Evolutionary conservation across 2,329 filamentous ascomycete genomes (phyloP), one percentile per base, ranked within the genome.

Genomic region (Fusarium globosum): DNA sequence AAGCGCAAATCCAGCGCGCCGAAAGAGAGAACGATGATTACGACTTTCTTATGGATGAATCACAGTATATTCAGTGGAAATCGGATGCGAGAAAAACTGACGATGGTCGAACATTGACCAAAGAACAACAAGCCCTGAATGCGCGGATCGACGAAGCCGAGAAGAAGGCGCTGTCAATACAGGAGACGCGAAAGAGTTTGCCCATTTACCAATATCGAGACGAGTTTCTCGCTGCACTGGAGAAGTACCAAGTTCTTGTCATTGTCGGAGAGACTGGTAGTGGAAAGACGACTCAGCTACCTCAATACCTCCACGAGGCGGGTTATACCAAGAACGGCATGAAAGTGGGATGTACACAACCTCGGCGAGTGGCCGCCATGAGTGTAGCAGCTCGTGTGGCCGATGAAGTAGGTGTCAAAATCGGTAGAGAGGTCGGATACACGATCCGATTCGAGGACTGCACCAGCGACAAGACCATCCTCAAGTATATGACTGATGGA

Each of bases 401-500:
- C 0, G 95, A 98, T 63, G 96, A 99, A 80, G 93, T 97, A 85
- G 95, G 93, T 1, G 92, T 94, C 68, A 95, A 96, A 80, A 85
- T 98, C 16, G 96, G 96, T 2, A 93, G 94, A 71, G 94, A 98
- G 79, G 96, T 98, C 33, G 96, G 96, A 21, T 99, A 98, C 81
- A 92, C 92, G 0, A 97, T 99, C 76, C 93, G 96, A 69, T 99
- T 98, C 77, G 96, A 99, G 80, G 94, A 98, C 82, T 91, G 92
- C 72, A 97, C 95, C 0, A 94, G 91, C 80, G 94, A 97, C 78
- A 97, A 97, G 83, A 98, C 96, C 0, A 87, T 96, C 13, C 84
- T 99, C 61, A 97, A 97, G 82, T 98, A 97, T 83, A 96, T 97
- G 93, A 99, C 96, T 0, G 96, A 99, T 79, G 96, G 96, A 80